Base-by-base conservation (phyloP, 2,329 filamentous ascomycete genomes). In the Verticillium isaacii region DNA sequence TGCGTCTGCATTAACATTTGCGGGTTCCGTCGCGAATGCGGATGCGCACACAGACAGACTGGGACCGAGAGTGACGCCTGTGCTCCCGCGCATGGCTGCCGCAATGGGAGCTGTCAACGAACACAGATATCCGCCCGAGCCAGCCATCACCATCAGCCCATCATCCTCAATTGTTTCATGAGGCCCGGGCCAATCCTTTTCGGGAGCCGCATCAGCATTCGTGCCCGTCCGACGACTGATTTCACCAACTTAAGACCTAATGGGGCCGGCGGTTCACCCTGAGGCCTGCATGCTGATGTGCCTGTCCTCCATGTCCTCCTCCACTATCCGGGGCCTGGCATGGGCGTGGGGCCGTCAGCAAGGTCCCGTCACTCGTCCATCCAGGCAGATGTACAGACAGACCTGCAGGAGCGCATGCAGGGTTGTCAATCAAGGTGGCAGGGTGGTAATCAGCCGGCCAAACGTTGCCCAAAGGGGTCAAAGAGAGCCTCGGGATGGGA, bases 331-430 rank as follows among this genome's bases (percentile, higher is more conserved):
- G 36, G 37, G 37, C 45, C 19, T 25, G 15, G 39, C 15, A 45
- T 50, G 45, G 12, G 19, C 45, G 25, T 50, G 45, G 45, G 45
- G 45, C 45, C 19, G 19, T 50, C 45, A 50, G 19, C 45, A 25
- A 50, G 17, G 45, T 25, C 19, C 39, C 7, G 45, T 32, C 37
- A 25, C 45, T 50, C 45, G 9, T n/a, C 45, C 45, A 50, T 50
- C 23, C 15, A 37, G 34, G 7, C 50, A 36, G 19, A 61, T 65
- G 65, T 59, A 67, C 64, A 64, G 65, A 66, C 65, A 52, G 57
- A 61, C 62, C 57, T 66, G 65, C 65, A 67, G 63, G 56, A 64
- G 41, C 59, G 60, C 57, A 66, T 59, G 61, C 57, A 58, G 23
- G 57, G 39, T 32, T 60, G 62, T 62, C 55, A 66, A 64, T 61